A percentile compares a stretch with the other conserved stretches of the same genome.
Evolutionary conservation across 1,284 basidiomycete genomes (phyloP).

Genomic region (Cutaneotrichosporon mucoides): DNA sequence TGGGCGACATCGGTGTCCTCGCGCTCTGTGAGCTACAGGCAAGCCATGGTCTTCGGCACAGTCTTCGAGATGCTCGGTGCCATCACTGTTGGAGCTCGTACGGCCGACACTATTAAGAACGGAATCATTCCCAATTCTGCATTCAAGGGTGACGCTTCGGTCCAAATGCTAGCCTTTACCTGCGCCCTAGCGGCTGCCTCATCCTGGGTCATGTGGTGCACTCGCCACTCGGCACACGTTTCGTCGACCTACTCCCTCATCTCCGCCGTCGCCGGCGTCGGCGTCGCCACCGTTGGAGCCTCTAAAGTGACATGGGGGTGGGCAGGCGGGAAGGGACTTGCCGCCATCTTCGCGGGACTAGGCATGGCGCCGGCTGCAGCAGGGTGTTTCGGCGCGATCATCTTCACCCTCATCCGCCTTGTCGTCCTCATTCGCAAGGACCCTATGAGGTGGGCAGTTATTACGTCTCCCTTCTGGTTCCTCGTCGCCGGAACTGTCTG

Average conservation of each 20-base stretch:
- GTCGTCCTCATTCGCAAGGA: conserved; percentile 48
- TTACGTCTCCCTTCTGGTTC: conserved; percentile 51
- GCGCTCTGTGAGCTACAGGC: conserved; percentile 50
- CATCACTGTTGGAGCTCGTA: conserved; percentile 50
- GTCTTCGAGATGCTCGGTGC: conserved; percentile 53
- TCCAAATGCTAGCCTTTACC: conserved; percentile 53
- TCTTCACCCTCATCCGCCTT: conserved; percentile 50
- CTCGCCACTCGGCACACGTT: conserved; percentile 49
- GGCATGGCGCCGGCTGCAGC: conserved; percentile 46
- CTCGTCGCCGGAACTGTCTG: conserved; percentile 45
- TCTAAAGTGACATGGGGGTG: conserved; percentile 53
- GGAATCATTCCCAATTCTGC: conserved; percentile 49
- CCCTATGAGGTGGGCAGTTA: conserved; percentile 47
- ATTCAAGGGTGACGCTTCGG: conserved; percentile 50
- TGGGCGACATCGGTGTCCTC: conserved; percentile 54
- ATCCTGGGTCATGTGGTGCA: conserved; percentile 51
- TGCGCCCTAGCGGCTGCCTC: conserved; percentile 49
- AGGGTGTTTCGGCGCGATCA: conserved; percentile 48
- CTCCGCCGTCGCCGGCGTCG: conserved; percentile 52
- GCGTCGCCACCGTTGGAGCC: conserved; percentile 51
- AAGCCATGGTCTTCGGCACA: conserved; percentile 51
- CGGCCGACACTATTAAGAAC: conserved; percentile 53
- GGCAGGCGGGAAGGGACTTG: conserved; percentile 52
- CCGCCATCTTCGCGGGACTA: conserved; percentile 51
- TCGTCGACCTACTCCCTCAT: conserved; percentile 52